A percentile compares a stretch with the other conserved stretches of the same genome.
These are phyloP conservation scores for Nicotiana undulata DNA, from an alignment of 257 asterid genomes.

Conservation along the genomic window DNA sequence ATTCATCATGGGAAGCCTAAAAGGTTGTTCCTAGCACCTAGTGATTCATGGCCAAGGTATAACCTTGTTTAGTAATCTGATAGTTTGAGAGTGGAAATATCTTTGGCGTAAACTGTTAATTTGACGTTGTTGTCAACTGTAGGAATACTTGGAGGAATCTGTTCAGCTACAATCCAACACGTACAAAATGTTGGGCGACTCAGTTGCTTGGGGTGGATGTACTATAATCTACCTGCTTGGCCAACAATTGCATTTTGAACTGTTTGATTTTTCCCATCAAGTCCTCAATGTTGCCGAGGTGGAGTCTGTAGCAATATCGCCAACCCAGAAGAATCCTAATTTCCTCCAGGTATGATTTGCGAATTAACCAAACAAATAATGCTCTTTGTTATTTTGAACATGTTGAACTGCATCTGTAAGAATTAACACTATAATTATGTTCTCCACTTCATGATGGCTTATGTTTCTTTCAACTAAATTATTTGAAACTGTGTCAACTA, in stretches of 20 bases:
- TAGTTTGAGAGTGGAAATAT: background rate
- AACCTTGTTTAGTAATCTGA: background rate
- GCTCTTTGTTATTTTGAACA: background rate
- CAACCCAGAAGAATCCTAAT: constrained; percentile 50
- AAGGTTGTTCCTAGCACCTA: background rate
- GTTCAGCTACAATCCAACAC: constrained; percentile 54
- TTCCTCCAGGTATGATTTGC: constrained; percentile 37
- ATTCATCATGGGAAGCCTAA: background rate
- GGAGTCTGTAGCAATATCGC: constrained; percentile 49
- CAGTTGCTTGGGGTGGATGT: constrained; percentile 98
- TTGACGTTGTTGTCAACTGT: constrained; percentile 11
- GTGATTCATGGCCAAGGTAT: background rate
- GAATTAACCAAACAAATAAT: background rate
- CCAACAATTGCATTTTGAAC: constrained; percentile 87
- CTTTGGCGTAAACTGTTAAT: background rate
- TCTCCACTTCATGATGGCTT: background rate
- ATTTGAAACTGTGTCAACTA: background rate
- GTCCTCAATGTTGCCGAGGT: constrained; percentile 96
- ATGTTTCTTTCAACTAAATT: background rate
- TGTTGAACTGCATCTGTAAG: background rate
- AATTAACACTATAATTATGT: background rate
- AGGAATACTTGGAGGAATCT: constrained; percentile 81
- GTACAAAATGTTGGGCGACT: constrained; percentile 79
- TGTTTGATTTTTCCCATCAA: constrained; percentile 93
- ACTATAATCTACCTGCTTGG: constrained; percentile 91